Evolutionary conservation across 2,329 filamentous ascomycete species (phyloP), one percentile per base, ranked within the genome.

Genomic region (Albophoma yamanashiensis): DNA sequence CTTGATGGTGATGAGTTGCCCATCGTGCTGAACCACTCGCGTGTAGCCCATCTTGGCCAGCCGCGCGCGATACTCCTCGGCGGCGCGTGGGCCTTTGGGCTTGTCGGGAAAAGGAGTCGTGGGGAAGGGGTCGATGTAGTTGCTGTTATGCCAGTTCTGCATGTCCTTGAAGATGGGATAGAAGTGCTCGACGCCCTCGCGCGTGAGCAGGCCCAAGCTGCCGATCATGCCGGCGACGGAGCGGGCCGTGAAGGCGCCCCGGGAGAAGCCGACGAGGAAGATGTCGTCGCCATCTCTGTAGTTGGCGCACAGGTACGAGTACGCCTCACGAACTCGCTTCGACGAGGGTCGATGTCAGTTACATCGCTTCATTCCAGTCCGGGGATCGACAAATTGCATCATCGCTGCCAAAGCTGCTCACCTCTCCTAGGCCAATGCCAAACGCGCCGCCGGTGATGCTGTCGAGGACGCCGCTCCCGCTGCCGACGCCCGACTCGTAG

Each of bases 401-500:
- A 39, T 47, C 39, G 14, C n/a, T n/a, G n/a, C 34, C 12, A 61
- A n/a, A n/a, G n/a, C n/a, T n/a, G n/a, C 74, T 58, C 61, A 79
- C 79, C 71, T 83, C 81, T 34, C 78, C 74, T 50, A 85, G 77
- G 1, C 82, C 82, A 20, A 76, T 69, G 2, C 82, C 82, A 65
- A 84, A 82, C 2, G 80, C 78, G 52, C 82, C 82, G 7, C 82
- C 82, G 0, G 78, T 77, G 20, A 85, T 62, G 53, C 74, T 74
- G 60, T 83, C 80, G n/a, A 82, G 59, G 38, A 75, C 63, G 53
- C 76, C 77, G 63, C 77, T 76, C 1, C 78, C 78, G 3, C 81
- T 82, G 20, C 84, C 84, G 36, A 86, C 82, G 25, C 84, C 84
- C 11, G 82, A 81, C 67, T 85, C 81, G 67, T 87, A 87, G 65